A percentile compares a stretch with the other conserved stretches of the same genome.
These are phyloP conservation scores for Meredithiella fracta DNA, from an alignment of 2,329 filamentous ascomycete species.

Conservation along the genomic window DNA sequence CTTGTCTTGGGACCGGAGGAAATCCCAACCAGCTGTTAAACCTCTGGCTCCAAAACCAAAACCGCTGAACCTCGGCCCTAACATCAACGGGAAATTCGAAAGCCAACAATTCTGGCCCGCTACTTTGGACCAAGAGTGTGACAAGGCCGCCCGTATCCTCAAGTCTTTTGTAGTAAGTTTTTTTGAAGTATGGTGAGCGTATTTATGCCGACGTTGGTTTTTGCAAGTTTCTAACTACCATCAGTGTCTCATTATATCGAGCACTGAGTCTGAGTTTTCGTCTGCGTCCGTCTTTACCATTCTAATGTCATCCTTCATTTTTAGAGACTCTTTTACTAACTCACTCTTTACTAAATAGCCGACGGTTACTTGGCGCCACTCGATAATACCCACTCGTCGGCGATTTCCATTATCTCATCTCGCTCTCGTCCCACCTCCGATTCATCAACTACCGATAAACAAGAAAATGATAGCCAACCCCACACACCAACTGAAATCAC, in stretches of 20 bases:
- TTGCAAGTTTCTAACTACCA: background rate
- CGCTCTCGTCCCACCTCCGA: slow-evolving; percentile 19
- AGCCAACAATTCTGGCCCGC: slow-evolving; percentile 68
- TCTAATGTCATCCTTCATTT: background rate
- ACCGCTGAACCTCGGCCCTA: slow-evolving; percentile 8
- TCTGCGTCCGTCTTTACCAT: background rate
- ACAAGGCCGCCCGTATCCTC: slow-evolving; percentile 78
- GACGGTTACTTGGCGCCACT: slow-evolving; percentile 39
- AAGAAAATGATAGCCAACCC: slow-evolving; percentile 19
- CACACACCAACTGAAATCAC: slow-evolving; percentile 31
- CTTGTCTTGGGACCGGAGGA: slow-evolving; percentile 16
- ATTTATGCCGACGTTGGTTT: background rate
- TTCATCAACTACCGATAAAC: background rate
- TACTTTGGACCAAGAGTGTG: slow-evolving; percentile 71
- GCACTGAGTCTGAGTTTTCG: too few relatives aligned
- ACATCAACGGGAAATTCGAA: slow-evolving; percentile 14
- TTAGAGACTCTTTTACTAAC: background rate
- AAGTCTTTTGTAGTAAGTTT: slow-evolving; percentile 72
- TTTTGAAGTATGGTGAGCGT: background rate
- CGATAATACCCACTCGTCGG: slow-evolving; percentile 21
- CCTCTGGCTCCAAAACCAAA: slow-evolving; percentile 6
- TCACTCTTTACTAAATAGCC: slow-evolving; percentile 22
- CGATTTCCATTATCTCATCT: slow-evolving; percentile 19
- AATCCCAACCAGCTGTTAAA: slow-evolving; percentile 13
- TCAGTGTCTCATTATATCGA: too few relatives aligned